Conservation (phyloP, 805 yeast genomes). For the Ogataea siamensis region DNA sequence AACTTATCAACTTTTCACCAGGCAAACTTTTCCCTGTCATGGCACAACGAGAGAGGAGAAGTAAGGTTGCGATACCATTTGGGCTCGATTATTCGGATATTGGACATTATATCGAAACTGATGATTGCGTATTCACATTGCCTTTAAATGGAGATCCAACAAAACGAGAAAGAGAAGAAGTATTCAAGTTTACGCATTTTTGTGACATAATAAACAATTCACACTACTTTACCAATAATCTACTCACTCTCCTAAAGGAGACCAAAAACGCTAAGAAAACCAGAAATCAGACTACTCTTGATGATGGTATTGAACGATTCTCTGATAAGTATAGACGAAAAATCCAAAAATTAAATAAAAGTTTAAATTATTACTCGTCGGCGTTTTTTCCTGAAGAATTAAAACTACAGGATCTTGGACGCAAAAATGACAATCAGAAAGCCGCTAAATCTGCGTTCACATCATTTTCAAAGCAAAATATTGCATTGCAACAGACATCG, state of each 20-base stretch:
- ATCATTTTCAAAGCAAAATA: slow-evolving; percentile 32
- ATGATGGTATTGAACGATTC: slow-evolving; percentile 77
- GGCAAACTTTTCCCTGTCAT: background rate
- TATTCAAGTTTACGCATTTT: slow-evolving; percentile 56
- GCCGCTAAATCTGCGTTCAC: slow-evolving; percentile 45
- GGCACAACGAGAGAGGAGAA: slow-evolving; percentile 42
- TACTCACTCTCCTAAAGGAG: too few species aligned
- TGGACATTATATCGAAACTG: slow-evolving; percentile 35
- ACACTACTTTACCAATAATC: slow-evolving; percentile 53
- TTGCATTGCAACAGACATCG: background rate
- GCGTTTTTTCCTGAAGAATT: slow-evolving; percentile 73
- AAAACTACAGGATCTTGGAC: slow-evolving; percentile 64
- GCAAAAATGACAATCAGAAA: slow-evolving; percentile 46
- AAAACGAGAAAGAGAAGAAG: slow-evolving; percentile 47
- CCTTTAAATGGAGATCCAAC: slow-evolving; percentile 66
- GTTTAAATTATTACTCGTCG: slow-evolving; percentile 66
- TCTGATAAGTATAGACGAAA: slow-evolving; percentile 50
- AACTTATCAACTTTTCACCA: too few species aligned
- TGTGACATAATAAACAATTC: slow-evolving; percentile 57
- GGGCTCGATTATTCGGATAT: slow-evolving; percentile 70
- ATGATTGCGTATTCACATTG: slow-evolving; percentile 42
- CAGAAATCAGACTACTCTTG: slow-evolving; percentile 21
- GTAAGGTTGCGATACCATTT: slow-evolving; percentile 56
- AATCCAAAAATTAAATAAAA: background rate
- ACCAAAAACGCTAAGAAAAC: background rate